Base-by-base conservation (phyloP, 2,329 filamentous ascomycete genomes). In the Shiraia bambusicola region DNA sequence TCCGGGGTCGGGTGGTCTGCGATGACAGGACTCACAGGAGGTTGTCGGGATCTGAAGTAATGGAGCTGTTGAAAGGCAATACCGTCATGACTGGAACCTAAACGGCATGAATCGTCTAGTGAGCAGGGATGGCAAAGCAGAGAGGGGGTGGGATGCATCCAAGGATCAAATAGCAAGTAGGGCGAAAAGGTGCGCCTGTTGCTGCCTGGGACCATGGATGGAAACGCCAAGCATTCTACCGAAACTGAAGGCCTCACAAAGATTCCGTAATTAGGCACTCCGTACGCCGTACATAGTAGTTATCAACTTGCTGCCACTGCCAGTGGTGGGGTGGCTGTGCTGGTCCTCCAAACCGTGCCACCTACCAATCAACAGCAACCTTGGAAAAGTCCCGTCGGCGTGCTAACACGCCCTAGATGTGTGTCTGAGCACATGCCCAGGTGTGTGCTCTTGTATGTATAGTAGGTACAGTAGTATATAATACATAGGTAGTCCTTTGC, bases 1-100 rank as follows among this genome's bases (percentile, higher is more conserved):
- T 19, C 30, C 9, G 19, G 34, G 8, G 13, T 19, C 19, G 6
- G 10, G 17, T 27, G 6, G 34, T 28, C 26, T 36, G 19, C 7
- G 36, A 32, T 24, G 27, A 40, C n/a, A n/a, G n/a, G n/a, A n/a
- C n/a, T n/a, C n/a, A n/a, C n/a, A n/a, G n/a, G n/a, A n/a, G 12
- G 19, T 19, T 19, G 28, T 16, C n/a, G n/a, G n/a, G n/a, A n/a
- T n/a, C n/a, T 28, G 38, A 26, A 30, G 34, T 22, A 47, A 45
- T 52, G 50, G 58, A 53, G 54, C 54, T 56, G 43, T 46, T 53
- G 53, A 52, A 50, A 40, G 38, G 40, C 37, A 27, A 29, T 37
- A 40, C 36, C 22, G 45, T 32, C 27, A 28, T 30, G 37, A 15
- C 13, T 42, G 37, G 8, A 22, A 22, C 19, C 19, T 22, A 22